A percentile compares a stretch with the other conserved stretches of the same genome.
Conservation (phyloP, 1,284 basidiomycete genomes). For the Irpex sp. region DNA sequence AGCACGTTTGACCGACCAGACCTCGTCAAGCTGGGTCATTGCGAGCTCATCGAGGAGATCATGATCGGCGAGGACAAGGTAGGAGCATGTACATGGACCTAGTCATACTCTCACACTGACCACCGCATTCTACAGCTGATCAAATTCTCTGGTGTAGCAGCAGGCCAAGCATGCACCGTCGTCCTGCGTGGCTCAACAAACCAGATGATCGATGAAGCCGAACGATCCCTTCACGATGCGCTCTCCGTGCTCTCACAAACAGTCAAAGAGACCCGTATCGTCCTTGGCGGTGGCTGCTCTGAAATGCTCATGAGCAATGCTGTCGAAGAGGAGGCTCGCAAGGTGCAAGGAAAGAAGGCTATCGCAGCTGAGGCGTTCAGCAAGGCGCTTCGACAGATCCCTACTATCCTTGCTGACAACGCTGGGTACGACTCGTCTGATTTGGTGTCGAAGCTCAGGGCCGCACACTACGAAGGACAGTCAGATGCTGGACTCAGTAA, state of each 20-base stretch:
- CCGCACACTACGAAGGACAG: slow-evolving; percentile 91
- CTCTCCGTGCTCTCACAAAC: slow-evolving; percentile 97
- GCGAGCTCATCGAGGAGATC: slow-evolving; percentile 96
- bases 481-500: slow-evolving; percentile 80
- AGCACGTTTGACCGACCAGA: slow-evolving; percentile 95
- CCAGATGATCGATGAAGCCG: slow-evolving; percentile 99
- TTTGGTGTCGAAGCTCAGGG: slow-evolving; percentile 84
- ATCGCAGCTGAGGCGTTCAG: slow-evolving; percentile 92
- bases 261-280: slow-evolving; percentile 92
- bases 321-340: slow-evolving; percentile 85
- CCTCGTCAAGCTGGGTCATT: slow-evolving; percentile 88
- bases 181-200: slow-evolving; percentile 95
- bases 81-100: slow-evolving; percentile 13
- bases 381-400: slow-evolving; percentile 88
- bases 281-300: slow-evolving; percentile 93
- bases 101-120: not conserved
- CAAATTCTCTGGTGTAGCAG: slow-evolving; percentile 98
- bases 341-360: slow-evolving; percentile 91
- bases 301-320: slow-evolving; percentile 98
- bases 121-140: slow-evolving; percentile 60
- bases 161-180: slow-evolving; percentile 98
- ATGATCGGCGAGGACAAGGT: slow-evolving; percentile 99
- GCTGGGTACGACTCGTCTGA: slow-evolving; percentile 96
- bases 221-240: slow-evolving; percentile 95
- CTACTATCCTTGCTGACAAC: slow-evolving; percentile 95